phyloP scores from a whole-genome alignment of 2,329 filamentous ascomycete species.

The Diaporthe sp. region DNA sequence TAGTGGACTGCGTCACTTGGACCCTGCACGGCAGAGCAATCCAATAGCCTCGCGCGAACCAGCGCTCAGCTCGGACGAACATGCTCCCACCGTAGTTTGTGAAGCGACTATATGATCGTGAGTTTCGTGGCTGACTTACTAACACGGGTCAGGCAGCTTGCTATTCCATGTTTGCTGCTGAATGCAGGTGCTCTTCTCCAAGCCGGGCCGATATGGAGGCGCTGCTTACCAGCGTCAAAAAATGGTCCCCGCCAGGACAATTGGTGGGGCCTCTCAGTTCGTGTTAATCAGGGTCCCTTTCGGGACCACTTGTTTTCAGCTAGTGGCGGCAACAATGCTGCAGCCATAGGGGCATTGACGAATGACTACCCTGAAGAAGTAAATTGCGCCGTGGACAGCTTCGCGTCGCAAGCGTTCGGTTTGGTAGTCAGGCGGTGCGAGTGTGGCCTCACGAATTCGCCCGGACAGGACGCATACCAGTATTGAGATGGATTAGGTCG shows the following conservation, averaged over 20 bases:
- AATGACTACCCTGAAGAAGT: slow-evolving; percentile 22
- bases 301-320: slow-evolving; percentile 20
- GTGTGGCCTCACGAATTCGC: not conserved
- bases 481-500: not conserved
- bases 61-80: not conserved
- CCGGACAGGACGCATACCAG: not conserved
- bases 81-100: not conserved
- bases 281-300: slow-evolving; percentile 20
- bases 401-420: not conserved
- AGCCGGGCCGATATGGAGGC: not conserved
- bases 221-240: not conserved
- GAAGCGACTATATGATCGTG: not conserved
- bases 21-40: slow-evolving; percentile 14
- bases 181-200: not conserved
- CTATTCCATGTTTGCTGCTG: not conserved
- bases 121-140: not conserved
- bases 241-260: not conserved
- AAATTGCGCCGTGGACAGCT: slow-evolving; percentile 25
- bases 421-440: not conserved
- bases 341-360: slow-evolving; percentile 20
- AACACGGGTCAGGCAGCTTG: not conserved
- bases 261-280: slow-evolving; percentile 12
- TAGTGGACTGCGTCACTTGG: slow-evolving; percentile 21
- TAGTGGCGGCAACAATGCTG: slow-evolving; percentile 28
- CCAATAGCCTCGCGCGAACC: not conserved